Evolutionary conservation across 805 yeast genomes (phyloP), one percentile per base, ranked within the genome.

Genomic region (Komagataella phaffii): DNA sequence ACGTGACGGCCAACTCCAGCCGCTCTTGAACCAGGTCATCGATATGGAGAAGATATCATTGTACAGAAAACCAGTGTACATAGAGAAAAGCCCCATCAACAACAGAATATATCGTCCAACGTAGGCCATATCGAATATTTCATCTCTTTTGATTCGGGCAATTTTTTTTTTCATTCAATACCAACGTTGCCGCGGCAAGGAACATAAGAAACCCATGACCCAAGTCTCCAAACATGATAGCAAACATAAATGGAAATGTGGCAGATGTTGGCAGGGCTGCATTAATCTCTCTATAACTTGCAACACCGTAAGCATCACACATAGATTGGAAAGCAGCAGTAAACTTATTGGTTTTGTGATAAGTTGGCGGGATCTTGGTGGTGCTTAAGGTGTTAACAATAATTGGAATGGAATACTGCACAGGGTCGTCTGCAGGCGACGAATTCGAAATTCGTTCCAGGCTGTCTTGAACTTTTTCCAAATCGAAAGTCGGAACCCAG

Each of bases 221-320:
- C 53, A 90, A 65, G 72, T 93, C 99, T 73, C 99, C 99, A 73
- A 93, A 93, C 99, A 93, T 93, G 60, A 93, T 85, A 24, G 99
- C 97, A 71, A 93, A 93, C 95, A 93, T 86, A 66, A 93, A 93
- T 21, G 99, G 99, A 73, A 93, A 93, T 0, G 99, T 93, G 23
- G 93, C 84, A 48, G 88, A 80, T 1, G 99, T 91, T 3, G 99
- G 91, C 56, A 93, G 72, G 51, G 96, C 99, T 3, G 99, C 96
- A 66, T 93, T 93, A 24, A 93, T 93, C 67, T 93, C 99, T 59
- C 88, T 83, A 69, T 93, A 93, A 2, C 88, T 79, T 7, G 96
- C 93, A 53, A 88, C 75, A 59, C 98, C 99, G 67, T 93, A 93
- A 2, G 97, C 93, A 66, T 93, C 99, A 62, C 88, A 87, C 71